These are phyloP conservation scores for Acer yangbiense DNA, from an alignment of 345 rosid species.

Conservation along the genomic window DNA sequence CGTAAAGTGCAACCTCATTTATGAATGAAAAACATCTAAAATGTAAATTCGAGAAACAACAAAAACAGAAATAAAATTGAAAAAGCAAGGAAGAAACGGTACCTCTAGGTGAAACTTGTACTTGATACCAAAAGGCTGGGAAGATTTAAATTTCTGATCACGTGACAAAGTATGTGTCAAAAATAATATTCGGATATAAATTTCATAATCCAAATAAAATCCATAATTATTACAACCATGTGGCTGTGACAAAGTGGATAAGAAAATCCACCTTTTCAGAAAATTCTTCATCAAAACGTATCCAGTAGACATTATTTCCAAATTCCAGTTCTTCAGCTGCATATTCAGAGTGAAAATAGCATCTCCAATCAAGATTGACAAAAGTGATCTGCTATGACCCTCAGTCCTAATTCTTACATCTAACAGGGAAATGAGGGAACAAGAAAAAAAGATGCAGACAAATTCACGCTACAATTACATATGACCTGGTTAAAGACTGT, in stretches of 20 bases:
- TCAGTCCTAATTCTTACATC: conserved; percentile 7
- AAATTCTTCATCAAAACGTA: conserved; percentile 82
- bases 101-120: conserved; percentile 97
- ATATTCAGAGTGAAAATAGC: conserved; percentile 33
- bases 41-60: background rate
- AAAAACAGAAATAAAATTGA: background rate
- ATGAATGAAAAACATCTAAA: background rate
- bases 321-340: conserved; percentile 75
- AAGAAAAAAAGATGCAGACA: background rate
- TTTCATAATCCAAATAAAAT: background rate
- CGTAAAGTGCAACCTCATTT: background rate
- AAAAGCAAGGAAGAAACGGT: conserved; percentile 13
- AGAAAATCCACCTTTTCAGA: conserved; percentile 60
- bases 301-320: conserved; percentile 88
- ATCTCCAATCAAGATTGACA: conserved; percentile 27
- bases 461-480: background rate
- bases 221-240: background rate
- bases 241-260: background rate
- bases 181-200: background rate
- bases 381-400: conserved; percentile 17
- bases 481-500: background rate
- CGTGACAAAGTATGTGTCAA: conserved; percentile 25
- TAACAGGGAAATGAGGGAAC: background rate
- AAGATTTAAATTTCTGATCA: conserved; percentile 78
- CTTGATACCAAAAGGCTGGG: conserved; percentile 79